Base-by-base conservation (phyloP, 2,329 filamentous ascomycete genomes). In the Sporothrix inflata region DNA sequence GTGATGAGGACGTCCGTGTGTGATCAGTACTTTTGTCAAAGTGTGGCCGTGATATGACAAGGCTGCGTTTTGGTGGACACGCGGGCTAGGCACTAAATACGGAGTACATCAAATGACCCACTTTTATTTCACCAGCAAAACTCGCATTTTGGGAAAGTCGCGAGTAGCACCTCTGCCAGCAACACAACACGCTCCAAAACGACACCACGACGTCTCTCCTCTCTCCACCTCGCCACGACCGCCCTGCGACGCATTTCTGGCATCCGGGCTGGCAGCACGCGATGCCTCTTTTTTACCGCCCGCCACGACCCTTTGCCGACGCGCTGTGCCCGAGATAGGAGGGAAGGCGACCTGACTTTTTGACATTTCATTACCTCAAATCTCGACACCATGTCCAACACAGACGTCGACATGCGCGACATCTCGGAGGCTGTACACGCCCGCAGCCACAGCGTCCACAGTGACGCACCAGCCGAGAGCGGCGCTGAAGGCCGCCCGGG, bases 301-400 rank as follows among this genome's bases (percentile, higher is more conserved):
- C 24, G 9, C 49, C 24, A 42, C 24, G 53, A 34, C 27, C 30
- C 34, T 72, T 72, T 49, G 51, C 71, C 38, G 47, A 72, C 67
- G 57, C 71, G 14, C 68, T 70, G 16, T 67, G 71, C 49, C n/a
- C 60, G 14, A 51, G 71, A 53, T 72, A 71, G 65, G 40, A 42
- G 30, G 30, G 30, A 16, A 16, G 38, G 55, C 55, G 16, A 30
- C 2, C n/a, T 30, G 51, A 55, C 5, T 1, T 47, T 19, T 8
- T 3, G 16, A 8, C 3, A n/a, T 49, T 21, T 7, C 5, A 16
- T 4, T 49, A 2, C 6, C 19, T 5, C 19, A 16, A 47, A 3
- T 7, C 47, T 51, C 27, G 9, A 45, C 16, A 38, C 21, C 9
- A 57, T 55, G 34, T 19, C 16, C 11, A 12, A 21, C 24, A n/a